Evolutionary conservation across 1,139 yeast genomes (phyloP), one percentile per base, ranked within the genome.

Genomic region (Torulaspora globosa): DNA sequence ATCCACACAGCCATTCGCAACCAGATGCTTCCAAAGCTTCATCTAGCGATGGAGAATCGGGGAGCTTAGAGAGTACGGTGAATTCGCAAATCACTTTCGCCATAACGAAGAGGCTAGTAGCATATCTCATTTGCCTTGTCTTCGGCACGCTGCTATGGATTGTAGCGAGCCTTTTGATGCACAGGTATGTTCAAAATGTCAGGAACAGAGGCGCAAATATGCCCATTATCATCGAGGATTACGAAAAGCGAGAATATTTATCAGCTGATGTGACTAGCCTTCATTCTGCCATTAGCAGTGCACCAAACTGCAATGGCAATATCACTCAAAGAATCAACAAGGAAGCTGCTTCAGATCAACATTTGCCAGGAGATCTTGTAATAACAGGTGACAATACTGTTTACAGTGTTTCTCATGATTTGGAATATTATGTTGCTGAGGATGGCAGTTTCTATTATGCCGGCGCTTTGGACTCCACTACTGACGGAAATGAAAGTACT

Each of bases 361-460:
- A 30, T 11, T 19, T 34, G 10, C 41, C 43, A 9, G 53, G 51
- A 15, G 59, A 53, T 29, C 44, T 55, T 27, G 23, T 53, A n/a
- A 28, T 52, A 14, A 50, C 55, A 10, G 53, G 57, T 3, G 51
- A 55, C 16, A 52, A 50, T 21, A 48, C 53, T 3, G 51, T 55
- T 1, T 58, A 53, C 44, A 57, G 55, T 28, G 45, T 46, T 3
- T 41, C 53, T 21, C 58, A 54, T 32, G 60, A 55, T 11, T 38
- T 60, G 16, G 51, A 52, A 12, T 59, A 59, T 41, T 49, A 28
- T 12, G 49, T 58, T 11, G 61, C 52, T 19, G 48, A 43, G 21
- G 56, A 56, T 18, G 65, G 63, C 2, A 55, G 55, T 36, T 57
- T 51, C 32, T 58, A 50, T 27, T 60, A 56, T 33, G 57, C 58